phyloP scores from a whole-genome alignment of 345 rosid species.

The Brassica nigra region DNA sequence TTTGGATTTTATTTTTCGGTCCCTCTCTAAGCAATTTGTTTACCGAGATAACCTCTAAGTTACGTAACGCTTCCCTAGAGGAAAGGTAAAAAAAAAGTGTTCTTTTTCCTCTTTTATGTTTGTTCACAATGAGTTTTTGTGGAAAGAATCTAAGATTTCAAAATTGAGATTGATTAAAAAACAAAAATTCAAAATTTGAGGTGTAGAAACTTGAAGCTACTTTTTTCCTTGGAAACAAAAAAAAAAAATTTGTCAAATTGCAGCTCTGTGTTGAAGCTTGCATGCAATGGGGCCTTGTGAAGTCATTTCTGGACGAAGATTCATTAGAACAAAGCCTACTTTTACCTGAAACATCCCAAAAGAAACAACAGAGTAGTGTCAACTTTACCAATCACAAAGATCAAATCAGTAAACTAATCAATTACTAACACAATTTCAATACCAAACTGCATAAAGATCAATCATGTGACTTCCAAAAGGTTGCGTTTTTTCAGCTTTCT shows the following conservation, averaged over 20 bases:
- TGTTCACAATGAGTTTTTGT: constrained; percentile 21
- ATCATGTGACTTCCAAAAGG: constrained; percentile 7
- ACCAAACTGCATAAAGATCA: constrained; percentile 16
- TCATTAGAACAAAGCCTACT: constrained; percentile 14
- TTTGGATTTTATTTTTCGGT: background rate
- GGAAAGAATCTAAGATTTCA: background rate
- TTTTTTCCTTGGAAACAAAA: background rate
- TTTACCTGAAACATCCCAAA: constrained; percentile 34
- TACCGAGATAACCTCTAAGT: background rate
- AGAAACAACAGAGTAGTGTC: background rate
- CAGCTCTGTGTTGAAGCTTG: constrained; percentile 8
- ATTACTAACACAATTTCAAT: background rate
- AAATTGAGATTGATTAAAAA: background rate
- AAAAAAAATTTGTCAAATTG: background rate
- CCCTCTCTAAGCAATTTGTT: background rate
- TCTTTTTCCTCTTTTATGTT: background rate
- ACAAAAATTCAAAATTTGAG: background rate
- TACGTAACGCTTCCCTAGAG: background rate
- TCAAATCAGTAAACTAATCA: background rate
- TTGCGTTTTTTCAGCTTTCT: background rate
- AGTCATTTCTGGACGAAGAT: constrained; percentile 1
- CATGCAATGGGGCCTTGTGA: background rate
- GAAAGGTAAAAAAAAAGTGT: background rate
- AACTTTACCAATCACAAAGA: constrained; percentile 13
- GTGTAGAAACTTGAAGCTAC: background rate